Evolutionary conservation across 441 rosid genomes (phyloP).

Genomic region (Euphorbia celastroides): DNA sequence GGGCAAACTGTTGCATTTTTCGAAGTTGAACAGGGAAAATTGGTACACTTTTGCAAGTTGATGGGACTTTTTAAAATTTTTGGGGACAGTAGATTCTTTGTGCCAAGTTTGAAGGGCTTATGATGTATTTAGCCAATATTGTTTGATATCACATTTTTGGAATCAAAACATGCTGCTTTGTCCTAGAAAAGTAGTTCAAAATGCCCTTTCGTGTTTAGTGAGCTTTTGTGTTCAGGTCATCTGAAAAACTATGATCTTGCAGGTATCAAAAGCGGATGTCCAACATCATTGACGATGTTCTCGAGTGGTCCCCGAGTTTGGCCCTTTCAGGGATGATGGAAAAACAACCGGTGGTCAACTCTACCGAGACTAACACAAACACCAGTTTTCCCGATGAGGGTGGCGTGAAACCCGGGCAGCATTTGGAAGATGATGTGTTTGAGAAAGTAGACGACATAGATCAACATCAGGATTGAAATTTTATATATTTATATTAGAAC

Average conservation of each 20-base stretch:
- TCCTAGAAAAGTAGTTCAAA: too few species aligned
- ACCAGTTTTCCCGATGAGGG: conserved; percentile 39
- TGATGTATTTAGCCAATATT: too few species aligned
- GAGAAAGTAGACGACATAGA: conserved; percentile 35
- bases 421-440: conserved; percentile 32
- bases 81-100: too few species aligned
- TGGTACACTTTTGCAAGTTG: too few species aligned
- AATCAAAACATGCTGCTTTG: too few species aligned
- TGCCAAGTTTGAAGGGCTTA: too few species aligned
- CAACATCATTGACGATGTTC: conserved; percentile 89
- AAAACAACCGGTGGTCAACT: conserved; percentile 55
- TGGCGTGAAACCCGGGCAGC: conserved; percentile 35
- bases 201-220: too few species aligned
- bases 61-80: too few species aligned
- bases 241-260: conserved; percentile 22
- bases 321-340: conserved; percentile 98
- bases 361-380: conserved; percentile 48
- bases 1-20: neutral
- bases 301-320: conserved; percentile 92
- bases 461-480: conserved; percentile 31
- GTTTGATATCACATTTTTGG: too few species aligned
- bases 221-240: too few species aligned
- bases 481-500: conserved; percentile 33
- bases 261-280: conserved; percentile 97
- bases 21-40: too few species aligned